Conservation (phyloP, 805 yeast species). For the Saccharomycopsis sp. region DNA sequence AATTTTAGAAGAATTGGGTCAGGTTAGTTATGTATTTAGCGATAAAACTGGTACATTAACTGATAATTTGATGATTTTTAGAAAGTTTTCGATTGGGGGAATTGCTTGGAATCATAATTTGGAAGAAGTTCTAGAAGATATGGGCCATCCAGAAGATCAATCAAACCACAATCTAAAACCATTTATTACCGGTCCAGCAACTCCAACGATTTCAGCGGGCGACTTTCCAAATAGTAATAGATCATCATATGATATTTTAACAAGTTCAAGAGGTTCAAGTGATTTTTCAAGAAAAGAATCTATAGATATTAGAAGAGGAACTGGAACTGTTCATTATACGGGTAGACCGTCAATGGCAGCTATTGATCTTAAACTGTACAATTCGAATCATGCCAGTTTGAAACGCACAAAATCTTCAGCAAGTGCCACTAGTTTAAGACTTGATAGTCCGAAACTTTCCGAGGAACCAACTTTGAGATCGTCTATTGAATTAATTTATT, state of each 20-base stretch:
- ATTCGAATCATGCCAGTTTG: background rate
- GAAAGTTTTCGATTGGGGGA: constrained; percentile 83
- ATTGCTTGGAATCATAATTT: constrained; percentile 80
- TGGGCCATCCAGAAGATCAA: no score
- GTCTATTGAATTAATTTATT: constrained; percentile 56
- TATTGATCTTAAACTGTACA: constrained; percentile 18
- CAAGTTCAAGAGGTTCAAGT: background rate
- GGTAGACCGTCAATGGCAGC: constrained; percentile 55
- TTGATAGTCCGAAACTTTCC: no score
- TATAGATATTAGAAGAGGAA: constrained; percentile 31
- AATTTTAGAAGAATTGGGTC: constrained; percentile 92
- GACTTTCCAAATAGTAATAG: background rate
- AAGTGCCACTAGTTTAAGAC: background rate
- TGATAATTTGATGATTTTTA: constrained; percentile 86
- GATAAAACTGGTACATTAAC: constrained; percentile 98
- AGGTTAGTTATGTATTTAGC: constrained; percentile 87
- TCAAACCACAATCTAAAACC: no score
- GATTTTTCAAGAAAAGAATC: constrained; percentile 6
- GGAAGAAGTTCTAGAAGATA: constrained; percentile 32
- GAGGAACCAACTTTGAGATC: constrained; percentile 23
- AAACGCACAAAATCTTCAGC: no score
- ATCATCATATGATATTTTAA: background rate
- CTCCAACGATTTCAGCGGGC: no score
- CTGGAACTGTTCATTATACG: constrained; percentile 29
- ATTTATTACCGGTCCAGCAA: no score